phyloP scores from a whole-genome alignment of 306 rosid genomes.

The Sicyos edulis region DNA sequence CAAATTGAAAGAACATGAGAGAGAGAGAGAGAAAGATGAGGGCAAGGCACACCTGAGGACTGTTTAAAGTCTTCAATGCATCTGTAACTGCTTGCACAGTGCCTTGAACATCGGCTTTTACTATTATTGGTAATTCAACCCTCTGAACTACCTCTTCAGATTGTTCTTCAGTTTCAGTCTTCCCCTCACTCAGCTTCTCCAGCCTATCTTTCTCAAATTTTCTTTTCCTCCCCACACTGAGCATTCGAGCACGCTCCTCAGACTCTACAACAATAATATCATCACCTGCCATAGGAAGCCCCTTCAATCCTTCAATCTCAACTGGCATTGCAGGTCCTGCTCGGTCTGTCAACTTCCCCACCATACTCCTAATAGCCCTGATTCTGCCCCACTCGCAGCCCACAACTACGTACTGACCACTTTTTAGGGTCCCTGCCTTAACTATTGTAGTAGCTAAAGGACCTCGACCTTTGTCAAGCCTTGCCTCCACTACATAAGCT shows the following conservation, averaged over 20 bases:
- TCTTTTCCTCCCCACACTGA: constrained; percentile 77
- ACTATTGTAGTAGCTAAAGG: constrained; percentile 88
- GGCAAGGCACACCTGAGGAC: constrained; percentile 63
- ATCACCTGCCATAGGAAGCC: constrained; percentile 93
- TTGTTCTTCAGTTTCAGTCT: constrained; percentile 37
- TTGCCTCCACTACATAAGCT: constrained; percentile 98
- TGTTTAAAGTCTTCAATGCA: constrained; percentile 71
- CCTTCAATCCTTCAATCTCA: constrained; percentile 87
- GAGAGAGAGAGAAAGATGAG: not conserved
- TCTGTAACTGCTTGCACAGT: constrained; percentile 97
- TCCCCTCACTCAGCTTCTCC: constrained; percentile 38
- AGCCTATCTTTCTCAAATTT: constrained; percentile 79
- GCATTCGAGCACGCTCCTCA: constrained; percentile 95
- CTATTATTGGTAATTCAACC: constrained; percentile 90
- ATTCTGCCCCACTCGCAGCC: constrained; percentile 93
- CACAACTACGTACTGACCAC: constrained; percentile 79
- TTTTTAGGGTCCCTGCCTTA: constrained; percentile 78
- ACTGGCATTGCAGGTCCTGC: constrained; percentile 96
- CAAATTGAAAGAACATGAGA: not conserved
- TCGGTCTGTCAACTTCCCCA: constrained; percentile 51
- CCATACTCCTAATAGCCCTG: constrained; percentile 71
- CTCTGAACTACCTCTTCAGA: constrained; percentile 42
- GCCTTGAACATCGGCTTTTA: constrained; percentile 96
- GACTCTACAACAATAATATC: constrained; percentile 81
- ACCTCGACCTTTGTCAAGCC: constrained; percentile 92